Conservation (phyloP, 495 filamentous ascomycete species). For the Parachaetomium inaequale region DNA sequence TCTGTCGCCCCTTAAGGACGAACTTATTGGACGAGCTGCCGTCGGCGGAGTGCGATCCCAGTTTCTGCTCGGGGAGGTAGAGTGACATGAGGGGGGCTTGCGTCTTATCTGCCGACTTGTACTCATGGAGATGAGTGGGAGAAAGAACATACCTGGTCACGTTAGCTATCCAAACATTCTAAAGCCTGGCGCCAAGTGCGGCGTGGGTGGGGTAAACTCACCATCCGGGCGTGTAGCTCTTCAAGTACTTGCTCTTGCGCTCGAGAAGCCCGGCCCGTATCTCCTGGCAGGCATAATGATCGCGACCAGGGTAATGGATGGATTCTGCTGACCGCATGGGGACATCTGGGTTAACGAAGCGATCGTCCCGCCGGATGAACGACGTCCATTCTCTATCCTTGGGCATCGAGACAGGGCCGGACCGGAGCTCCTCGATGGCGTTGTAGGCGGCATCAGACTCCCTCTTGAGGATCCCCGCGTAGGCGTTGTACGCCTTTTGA, state of each 20-base stretch:
- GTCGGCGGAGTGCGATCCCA: constrained; percentile 84
- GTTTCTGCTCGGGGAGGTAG: constrained; percentile 88
- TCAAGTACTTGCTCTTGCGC: constrained; percentile 97
- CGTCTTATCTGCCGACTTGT: constrained; percentile 77
- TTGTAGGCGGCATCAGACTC: constrained; percentile 80
- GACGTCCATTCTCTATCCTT: constrained; percentile 86
- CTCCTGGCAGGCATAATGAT: constrained; percentile 82
- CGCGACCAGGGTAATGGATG: constrained; percentile 89
- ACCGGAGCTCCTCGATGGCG: constrained; percentile 76
- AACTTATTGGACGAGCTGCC: constrained; percentile 95
- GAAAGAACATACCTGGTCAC: constrained; percentile 85
- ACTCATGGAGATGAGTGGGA: constrained; percentile 95
- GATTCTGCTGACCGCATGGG: constrained; percentile 73
- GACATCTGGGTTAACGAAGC: constrained; percentile 81
- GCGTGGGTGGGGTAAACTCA: constrained; percentile 41
- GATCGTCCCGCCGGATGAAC: constrained; percentile 78
- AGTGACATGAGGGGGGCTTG: constrained; percentile 87
- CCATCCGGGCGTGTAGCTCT: constrained; percentile 97
- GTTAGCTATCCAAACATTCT: constrained; percentile 32
- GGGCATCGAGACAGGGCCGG: constrained; percentile 80
- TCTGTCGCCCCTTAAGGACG: constrained; percentile 92
- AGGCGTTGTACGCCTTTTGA: constrained; percentile 92
- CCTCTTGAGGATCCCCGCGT: constrained; percentile 80
- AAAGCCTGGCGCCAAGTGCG: neutral
- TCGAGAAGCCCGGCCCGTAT: constrained; percentile 87